phyloP scores from a whole-genome alignment of 805 yeast genomes.

The Scheffersomyces ergatensis region DNA sequence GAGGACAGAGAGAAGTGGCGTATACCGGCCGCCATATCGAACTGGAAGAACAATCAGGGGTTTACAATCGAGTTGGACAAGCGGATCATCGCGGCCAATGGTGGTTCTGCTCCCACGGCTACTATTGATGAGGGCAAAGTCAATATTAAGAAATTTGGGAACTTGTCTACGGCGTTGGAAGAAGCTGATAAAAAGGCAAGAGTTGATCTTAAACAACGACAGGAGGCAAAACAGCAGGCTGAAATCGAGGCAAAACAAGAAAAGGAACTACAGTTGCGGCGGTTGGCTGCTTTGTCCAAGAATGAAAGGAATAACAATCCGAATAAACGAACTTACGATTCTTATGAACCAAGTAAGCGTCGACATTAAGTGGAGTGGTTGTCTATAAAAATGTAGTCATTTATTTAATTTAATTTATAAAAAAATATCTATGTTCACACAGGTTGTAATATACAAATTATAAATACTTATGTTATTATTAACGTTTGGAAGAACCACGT shows the following conservation, averaged over 20 bases:
- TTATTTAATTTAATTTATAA: no score
- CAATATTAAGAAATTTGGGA: conserved; percentile 57
- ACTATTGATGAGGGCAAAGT: conserved; percentile 26
- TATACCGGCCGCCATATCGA: conserved; percentile 88
- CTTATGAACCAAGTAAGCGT: conserved; percentile 8
- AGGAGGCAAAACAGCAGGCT: conserved; percentile 21
- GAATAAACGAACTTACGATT: neutral
- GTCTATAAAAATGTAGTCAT: no score
- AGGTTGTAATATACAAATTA: conserved; percentile 3
- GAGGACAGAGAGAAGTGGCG: conserved; percentile 80
- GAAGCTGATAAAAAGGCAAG: conserved; percentile 46
- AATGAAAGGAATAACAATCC: conserved; percentile 10
- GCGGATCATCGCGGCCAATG: conserved; percentile 55
- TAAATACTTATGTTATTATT: conserved; percentile 1
- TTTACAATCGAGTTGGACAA: conserved; percentile 79
- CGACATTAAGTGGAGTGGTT: no score
- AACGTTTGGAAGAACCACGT: conserved; percentile 9
- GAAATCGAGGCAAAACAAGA: conserved; percentile 24
- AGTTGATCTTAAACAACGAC: conserved; percentile 16
- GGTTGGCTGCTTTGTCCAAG: conserved; percentile 26
- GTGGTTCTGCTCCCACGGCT: conserved; percentile 17
- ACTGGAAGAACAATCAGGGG: conserved; percentile 95
- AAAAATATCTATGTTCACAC: no score
- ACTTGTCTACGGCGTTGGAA: conserved; percentile 69
- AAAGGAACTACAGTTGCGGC: conserved; percentile 25